Evolutionary conservation across 768 basidiomycete genomes (phyloP), one percentile per base, ranked within the genome.

Genomic region (Leccinum olivaceopallidum): DNA sequence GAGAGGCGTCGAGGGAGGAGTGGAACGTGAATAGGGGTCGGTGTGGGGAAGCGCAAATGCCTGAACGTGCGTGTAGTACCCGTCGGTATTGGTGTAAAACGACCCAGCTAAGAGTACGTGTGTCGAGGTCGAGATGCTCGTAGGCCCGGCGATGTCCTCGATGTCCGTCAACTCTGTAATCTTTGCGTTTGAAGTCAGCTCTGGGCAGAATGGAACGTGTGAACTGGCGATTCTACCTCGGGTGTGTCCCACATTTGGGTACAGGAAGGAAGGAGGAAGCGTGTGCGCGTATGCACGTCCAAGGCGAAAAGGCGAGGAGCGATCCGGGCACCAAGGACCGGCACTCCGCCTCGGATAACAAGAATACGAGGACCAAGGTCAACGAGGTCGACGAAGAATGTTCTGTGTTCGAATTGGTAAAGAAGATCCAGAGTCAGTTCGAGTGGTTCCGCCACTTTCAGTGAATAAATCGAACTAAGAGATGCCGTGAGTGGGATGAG

Each of bases 121-220:
- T 2, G 68, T 68, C 20, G 64, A 66, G 6, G 69, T 69, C 8
- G 69, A 69, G 24, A 69, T 26, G 24, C 50, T 50, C 48, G 14
- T 39, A 6, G 49, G 61, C 6, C 22, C 5, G 14, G 30, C 42
- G 2, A 32, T 42, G 0, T 24, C 63, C 5, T 55, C 36, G 16
- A 24, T 18, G 3, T 5, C 18, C 2, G 4, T n/a, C 28, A 28
- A n/a, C 18, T 56, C 28, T 18, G 49, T 5, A 4, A 53, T 12
- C 68, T 69, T 28, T 22, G 32, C 18, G 16, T 14, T 20, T 30
- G 28, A 20, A 9, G 24, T 56, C 28, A 4, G 24, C 13, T 26
- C 20, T 28, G 4, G 3, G 14, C 0, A 14, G 12, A 49, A 47
- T 7, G 22, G 12, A 22, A 9, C 7, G 10, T 8, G 6, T 50